Base-by-base conservation (phyloP, 1,284 basidiomycete genomes). In the Pisolithus thermaeus region DNA sequence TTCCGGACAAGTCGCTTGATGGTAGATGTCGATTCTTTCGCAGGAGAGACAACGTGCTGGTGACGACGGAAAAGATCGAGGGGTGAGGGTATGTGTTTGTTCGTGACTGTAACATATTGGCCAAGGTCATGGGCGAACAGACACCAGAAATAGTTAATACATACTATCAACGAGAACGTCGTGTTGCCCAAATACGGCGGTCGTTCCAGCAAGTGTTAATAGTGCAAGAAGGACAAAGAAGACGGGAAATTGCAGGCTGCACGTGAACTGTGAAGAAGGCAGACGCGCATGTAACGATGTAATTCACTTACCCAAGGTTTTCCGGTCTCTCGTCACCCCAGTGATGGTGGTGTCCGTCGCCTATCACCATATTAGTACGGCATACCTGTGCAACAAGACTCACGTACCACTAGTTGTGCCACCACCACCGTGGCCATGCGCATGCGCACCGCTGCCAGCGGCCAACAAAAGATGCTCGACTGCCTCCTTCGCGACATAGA, bases 401-500 rank as follows among this genome's bases (percentile, higher is more conserved):
- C 47, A 41, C 7, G 14, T 53, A 4, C 28, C 28, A 14, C 46
- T 53, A 47, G 39, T 54, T 25, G 45, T 41, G 30, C 53, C 52
- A 12, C 52, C 32, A 20, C 52, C 23, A 25, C 62, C 62, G 16
- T 68, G 66, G 2, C 55, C 61, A 2, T 67, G 66, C 1, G 56
- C 40, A 20, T 39, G 50, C 25, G 32, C 32, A 18, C 50, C 48
- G 23, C 61, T 70, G 52, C 76, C 84, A 49, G 67, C 76, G 55
- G 72, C 81, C 52, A 93, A 74, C 7, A 93, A 63, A 35, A 92
- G 66, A 64, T 92, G 90, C 68, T 94, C 92, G 3, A 97, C 74
- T 1, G 90, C 88, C 73, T 97, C 94, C 64, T 97, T 97, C 63
- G 90, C 92, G 23, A 96, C 87, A 68, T 97, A 97, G 7, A 96